Conservation (phyloP, 169 alveolate species). For the Plasmodium vivax region DNA sequence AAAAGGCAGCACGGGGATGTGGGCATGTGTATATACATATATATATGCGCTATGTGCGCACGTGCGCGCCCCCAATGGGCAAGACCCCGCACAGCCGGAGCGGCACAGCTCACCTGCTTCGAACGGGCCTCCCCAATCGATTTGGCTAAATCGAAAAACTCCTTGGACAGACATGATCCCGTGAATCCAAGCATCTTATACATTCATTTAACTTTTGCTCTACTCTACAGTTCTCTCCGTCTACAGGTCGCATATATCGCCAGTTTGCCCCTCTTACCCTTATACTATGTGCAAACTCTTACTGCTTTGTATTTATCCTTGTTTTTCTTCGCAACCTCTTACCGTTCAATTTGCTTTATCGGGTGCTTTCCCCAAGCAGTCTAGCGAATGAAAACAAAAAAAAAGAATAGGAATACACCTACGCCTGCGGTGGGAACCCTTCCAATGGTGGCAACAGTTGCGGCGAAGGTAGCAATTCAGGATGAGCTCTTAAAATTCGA, state of each 20-base stretch:
- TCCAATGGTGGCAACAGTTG: not conserved
- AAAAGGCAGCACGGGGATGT: not conserved
- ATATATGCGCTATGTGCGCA: not conserved
- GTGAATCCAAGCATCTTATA: slow-evolving; percentile 79
- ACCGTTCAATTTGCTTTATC: not conserved
- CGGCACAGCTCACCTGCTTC: slow-evolving; percentile 86
- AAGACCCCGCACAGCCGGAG: not conserved
- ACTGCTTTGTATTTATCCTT: not conserved
- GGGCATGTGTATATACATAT: not conserved
- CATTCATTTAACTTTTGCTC: slow-evolving; percentile 44
- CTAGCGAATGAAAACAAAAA: not conserved
- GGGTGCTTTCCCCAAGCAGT: not conserved
- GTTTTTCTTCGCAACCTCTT: not conserved
- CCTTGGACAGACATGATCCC: slow-evolving; percentile 82
- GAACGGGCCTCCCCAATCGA: slow-evolving; percentile 95
- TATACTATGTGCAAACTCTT: not conserved
- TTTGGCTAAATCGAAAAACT: slow-evolving; percentile 92
- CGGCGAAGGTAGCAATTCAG: not conserved
- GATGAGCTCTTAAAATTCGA: not conserved
- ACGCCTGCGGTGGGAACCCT: not conserved
- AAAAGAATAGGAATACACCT: not conserved
- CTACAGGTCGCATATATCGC: not conserved
- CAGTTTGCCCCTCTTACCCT: not conserved
- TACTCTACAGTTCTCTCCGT: not conserved
- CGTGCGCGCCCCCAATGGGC: not conserved